Evolutionary conservation across 306 rosid genomes (phyloP), one percentile per base, ranked within the genome.

Genomic region (Vigna trinervia): DNA sequence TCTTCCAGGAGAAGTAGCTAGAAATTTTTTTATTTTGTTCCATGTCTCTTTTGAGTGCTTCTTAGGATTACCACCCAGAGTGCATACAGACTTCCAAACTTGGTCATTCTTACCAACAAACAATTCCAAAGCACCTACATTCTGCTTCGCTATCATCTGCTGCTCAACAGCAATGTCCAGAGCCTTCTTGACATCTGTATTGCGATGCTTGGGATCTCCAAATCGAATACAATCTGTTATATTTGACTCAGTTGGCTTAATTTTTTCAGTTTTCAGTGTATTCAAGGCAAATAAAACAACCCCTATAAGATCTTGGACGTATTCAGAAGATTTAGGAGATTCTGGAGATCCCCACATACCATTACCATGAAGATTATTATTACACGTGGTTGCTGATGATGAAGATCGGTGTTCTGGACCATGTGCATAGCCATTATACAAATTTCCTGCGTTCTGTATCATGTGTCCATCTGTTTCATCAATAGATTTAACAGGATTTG

Each of bases 241-340:
- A 85, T 91, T 91, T 48, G 78, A 84, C 87, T 88, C 96, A 41
- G 87, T 94, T 76, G 98, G 98, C 94, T 82, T 82, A 77, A 94
- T 76, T 86, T 87, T 88, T 74, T 87, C 97, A 41, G 7, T 70
- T 86, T 91, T 88, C 75, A 94, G 86, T 13, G 92, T 79, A 83
- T 87, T 87, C 71, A 94, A 83, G 77, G 98, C 85, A 75, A 87
- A 90, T 81, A 94, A 85, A 77, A 94, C 90, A 80, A 94, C 87
- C 11, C 98, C 93, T 36, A 91, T 90, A 83, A 88, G 96, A 60
- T 96, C 91, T 84, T 94, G 96, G 67, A 88, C 92, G 23, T 78
- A 81, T 52, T 91, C 92, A 32, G 97, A 85, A 64, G 98, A 93
- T 75, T 86, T 82, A 60, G 91, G 86, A 57, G 83, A 64, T 47